Evolutionary conservation across 2,329 filamentous ascomycete genomes (phyloP), one percentile per base, ranked within the genome.

Genomic region (Truncatella angustata): DNA sequence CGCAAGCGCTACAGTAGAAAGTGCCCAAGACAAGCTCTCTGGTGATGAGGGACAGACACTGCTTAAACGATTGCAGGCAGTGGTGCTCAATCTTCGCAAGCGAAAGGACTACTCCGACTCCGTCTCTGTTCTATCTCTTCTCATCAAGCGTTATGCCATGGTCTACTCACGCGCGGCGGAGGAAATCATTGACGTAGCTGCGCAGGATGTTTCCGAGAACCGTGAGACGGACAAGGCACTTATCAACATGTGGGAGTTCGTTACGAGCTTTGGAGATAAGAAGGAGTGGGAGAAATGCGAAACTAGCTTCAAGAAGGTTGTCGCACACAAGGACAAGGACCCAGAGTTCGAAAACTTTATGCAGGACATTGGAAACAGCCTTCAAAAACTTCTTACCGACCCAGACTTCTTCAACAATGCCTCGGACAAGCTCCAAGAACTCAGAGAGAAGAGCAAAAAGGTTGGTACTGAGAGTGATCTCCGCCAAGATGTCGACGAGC

Each of bases 51-150:
- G 84, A 52, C 80, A 90, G 36, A 85, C 88, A 0, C 71, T 97
- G 51, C 63, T 93, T 5, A 79, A 85, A 58, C 85, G 92, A 5
- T 73, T 97, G 46, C 93, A 92, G 68, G 78, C 87, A 61, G 85
- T 87, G 0, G 84, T 97, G 3, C 60, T 82, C 12, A 89, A 88
- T 35, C 78, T 97, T 12, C 80, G 89, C 6, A 80, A 90, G 62
- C 84, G 88, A 48, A 82, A 80, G 6, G 91, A 96, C 66, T 97
- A 97, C 66, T 85, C 87, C 0, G 85, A 92, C 44, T 96, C 92
- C 0, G 91, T 96, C 0, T 91, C 89, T 1, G 91, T 86, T 0
- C 70, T 97, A 28, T 83, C 88, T 0, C 71, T 85, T 6, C 76
- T 97, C 5, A 78, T 97, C 52, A 84, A 91, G 63, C 83, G 87